Evolutionary conservation across 495 filamentous ascomycete species (phyloP), one percentile per base, ranked within the genome.

Genomic region (Lasiosphaeria hispida): DNA sequence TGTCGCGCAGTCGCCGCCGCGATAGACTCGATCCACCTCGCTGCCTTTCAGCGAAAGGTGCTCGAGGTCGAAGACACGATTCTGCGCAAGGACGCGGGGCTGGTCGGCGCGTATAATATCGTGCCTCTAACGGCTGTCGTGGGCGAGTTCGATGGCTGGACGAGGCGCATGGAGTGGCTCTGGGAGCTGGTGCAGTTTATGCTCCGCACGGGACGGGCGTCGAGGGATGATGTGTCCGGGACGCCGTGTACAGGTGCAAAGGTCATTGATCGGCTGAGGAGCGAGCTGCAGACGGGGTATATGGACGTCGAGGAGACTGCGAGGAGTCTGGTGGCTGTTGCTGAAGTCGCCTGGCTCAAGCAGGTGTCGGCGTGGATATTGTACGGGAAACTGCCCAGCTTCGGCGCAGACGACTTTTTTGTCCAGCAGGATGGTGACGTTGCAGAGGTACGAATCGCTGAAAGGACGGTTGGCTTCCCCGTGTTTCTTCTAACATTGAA

Each of bases 291-390:
- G 64, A 97, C 93, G n/a, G 94, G 94, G 41, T 97, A 94, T 68
- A 73, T 80, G 13, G 90, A 96, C 62, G 85, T 98, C 48, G 89
- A 91, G 63, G 81, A 85, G 50, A 85, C 87, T 35, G 86, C 89
- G 0, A 62, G 85, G 40, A 77, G 86, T 44, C 75, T 97, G 15
- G 80, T 87, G n/a, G 78, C 68, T 40, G 83, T 89, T 6, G 93
- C 92, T 0, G 94, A 98, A 73, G 86, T 80, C 13, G 88, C 92
- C 10, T 98, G 94, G 94, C 77, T 98, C 71, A 87, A 89, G 66
- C 91, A 96, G 69, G 75, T 92, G 7, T 87, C 90, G 2, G 87
- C 88, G 53, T 98, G 93, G 93, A 76, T 96, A 6, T 70, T 97
- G 10, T 95, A 96, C 69, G 94, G 94, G 6, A 83, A 87, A 42